phyloP scores from a whole-genome alignment of 192 early-diverging fungal species.

The Entomortierella beljakovae region DNA sequence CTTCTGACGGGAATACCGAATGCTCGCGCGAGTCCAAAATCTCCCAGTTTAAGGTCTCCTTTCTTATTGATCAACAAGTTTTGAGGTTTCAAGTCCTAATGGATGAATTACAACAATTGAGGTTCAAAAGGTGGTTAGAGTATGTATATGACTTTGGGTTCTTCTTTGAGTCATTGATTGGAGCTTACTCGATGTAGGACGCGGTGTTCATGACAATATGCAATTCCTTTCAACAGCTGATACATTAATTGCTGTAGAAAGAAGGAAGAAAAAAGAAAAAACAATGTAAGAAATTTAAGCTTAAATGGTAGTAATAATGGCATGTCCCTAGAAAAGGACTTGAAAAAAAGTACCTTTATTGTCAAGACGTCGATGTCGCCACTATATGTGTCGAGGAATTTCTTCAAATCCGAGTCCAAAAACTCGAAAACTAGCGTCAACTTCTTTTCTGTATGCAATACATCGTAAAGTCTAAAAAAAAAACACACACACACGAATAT shows the following conservation, averaged over 20 bases:
- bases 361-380: slow-evolving; percentile 83
- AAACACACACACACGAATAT: background rate
- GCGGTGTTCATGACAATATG: slow-evolving; percentile 97
- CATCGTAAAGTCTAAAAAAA: slow-evolving; percentile 86
- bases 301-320: background rate
- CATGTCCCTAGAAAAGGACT: background rate
- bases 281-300: background rate
- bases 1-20: slow-evolving; percentile 95
- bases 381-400: slow-evolving; percentile 93
- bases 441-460: slow-evolving; percentile 97
- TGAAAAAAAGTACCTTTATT: slow-evolving; percentile 78
- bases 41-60: slow-evolving; percentile 85
- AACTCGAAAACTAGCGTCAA: slow-evolving; percentile 99
- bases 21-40: slow-evolving; percentile 97
- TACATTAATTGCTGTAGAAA: slow-evolving; percentile 89
- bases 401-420: slow-evolving; percentile 98
- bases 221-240: slow-evolving; percentile 95
- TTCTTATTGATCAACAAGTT: slow-evolving; percentile 96
- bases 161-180: too few species aligned
- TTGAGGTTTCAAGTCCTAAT: slow-evolving; percentile 88
- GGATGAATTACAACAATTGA: background rate
- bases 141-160: too few species aligned
- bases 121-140: too few species aligned
- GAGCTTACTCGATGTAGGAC: slow-evolving; percentile 88
- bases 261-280: background rate